Evolutionary conservation across 495 filamentous ascomycete species (phyloP), one percentile per base, ranked within the genome.

Genomic region (Lasiosphaeria miniovina): DNA sequence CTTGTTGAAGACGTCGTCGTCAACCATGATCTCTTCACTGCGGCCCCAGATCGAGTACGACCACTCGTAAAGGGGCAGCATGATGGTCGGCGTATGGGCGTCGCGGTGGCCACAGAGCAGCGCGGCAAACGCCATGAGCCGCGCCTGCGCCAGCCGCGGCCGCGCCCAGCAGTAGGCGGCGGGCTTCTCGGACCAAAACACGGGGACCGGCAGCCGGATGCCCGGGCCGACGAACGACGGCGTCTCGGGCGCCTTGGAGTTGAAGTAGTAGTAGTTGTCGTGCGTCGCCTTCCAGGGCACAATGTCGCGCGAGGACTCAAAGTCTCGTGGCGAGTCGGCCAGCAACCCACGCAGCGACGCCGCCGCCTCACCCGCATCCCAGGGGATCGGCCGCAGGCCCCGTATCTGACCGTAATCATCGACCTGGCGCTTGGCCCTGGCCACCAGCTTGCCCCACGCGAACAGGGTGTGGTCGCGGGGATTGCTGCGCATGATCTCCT

Each of bases 381-480:
- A 66, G 3, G 7, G 61, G 50, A 36, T 64, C 52, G 17, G 54
- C 4, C 36, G 15, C 15, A n/a, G 32, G 1, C 33, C 54, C 3
- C 15, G 32, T 31, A 35, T 33, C 17, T 43, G 34, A 9, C 12
- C 9, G 4, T 33, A 31, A 6, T 57, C 43, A 4, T n/a, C 11
- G 31, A 57, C 35, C 10, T 32, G 43, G 3, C 24, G 35, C 4
- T 11, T 24, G 14, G n/a, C 24, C 10, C 24, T 48, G 43, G 41
- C 17, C 24, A 48, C n/a, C 11, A 57, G 35, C 4, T 60, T 54
- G 6, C 62, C 63, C 70, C 65, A 69, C 11, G 68, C 62, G 55
- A 71, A 70, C 1, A 71, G 49, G 10, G 67, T 61, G 45, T 68
- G 67, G n/a, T 71, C 69, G 9, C 65, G 55, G 3, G 67, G 63